Base-by-base conservation (phyloP, 2,329 filamentous ascomycete species). In the Fusarium torulosum region DNA sequence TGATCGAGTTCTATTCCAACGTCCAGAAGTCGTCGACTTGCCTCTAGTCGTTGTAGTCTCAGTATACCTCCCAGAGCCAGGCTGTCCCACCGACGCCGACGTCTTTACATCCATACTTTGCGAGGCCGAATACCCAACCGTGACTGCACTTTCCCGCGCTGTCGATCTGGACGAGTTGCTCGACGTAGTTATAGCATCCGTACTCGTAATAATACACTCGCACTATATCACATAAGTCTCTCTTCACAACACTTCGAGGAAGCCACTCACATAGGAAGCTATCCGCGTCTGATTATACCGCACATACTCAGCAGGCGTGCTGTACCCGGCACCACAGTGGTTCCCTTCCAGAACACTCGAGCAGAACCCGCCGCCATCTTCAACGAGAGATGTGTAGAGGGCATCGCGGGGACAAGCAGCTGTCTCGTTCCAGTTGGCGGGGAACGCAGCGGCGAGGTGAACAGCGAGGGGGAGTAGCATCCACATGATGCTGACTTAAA, bases 251-350 rank as follows among this genome's bases (percentile, higher is more conserved):
- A n/a, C 17, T 6, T 20, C 9, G 2, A 17, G 1, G 8, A 37
- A 19, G 15, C 20, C 2, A 61, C 77, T 72, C 55, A 79, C 77
- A 33, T 75, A 75, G 14, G 74, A 76, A 23, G 76, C 75, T 55
- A 79, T 64, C 53, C 64, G 71, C 13, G 67, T 70, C 40, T 71
- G 70, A 21, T 75, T 72, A 54, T 75, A 75, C 3, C 69, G 70
- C 38, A 71, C 62, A 53, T 76, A 78, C 45, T 74, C 69, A 7
- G 63, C 58, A 25, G 76, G 77, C 13, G 74, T 77, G 47, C 59
- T 71, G 41, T 74, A 72, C 6, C 62, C 63, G 6, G 57, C 58
- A 15, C 62, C 52, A 47, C 72, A 74, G 11, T 68, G 69, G 4
- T 38, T 63, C 8, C 56, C 44, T 35, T 74, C 72, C 7, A 79